Evolutionary conservation across 2,329 filamentous ascomycete genomes (phyloP).

Genomic region (Teratosphaeria destructans): DNA sequence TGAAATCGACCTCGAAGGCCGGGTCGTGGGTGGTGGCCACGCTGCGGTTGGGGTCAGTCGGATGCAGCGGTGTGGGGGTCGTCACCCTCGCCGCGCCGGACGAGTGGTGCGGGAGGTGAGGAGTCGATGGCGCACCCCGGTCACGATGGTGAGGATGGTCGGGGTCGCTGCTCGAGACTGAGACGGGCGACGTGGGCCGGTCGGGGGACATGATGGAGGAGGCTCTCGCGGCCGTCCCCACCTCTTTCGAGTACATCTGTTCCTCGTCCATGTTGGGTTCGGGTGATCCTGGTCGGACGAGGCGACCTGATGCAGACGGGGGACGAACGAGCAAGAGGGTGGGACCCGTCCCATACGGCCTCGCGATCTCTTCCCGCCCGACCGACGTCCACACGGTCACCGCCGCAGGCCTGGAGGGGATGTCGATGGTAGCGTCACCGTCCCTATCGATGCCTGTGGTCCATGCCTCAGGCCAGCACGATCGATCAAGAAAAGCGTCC

Average conservation of each 20-base stretch:
- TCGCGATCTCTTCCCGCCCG: background rate
- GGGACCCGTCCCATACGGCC: background rate
- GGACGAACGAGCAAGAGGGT: background rate
- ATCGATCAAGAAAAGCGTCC: background rate
- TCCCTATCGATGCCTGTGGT: background rate
- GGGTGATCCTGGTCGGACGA: background rate
- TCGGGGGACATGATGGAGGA: conserved; percentile 16
- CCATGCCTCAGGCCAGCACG: background rate
- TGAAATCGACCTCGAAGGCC: conserved; percentile 65
- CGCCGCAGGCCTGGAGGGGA: background rate
- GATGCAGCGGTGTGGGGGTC: conserved; percentile 12
- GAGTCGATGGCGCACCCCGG: conserved; percentile 12
- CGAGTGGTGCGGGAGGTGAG: conserved; percentile 19
- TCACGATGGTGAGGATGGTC: conserved; percentile 10
- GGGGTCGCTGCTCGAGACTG: conserved; percentile 8
- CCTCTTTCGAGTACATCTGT: background rate
- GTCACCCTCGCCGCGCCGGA: conserved; percentile 20
- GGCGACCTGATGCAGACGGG: background rate
- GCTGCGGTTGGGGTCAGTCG: conserved; percentile 12
- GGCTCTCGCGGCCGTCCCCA: background rate
- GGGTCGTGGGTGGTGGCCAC: conserved; percentile 30
- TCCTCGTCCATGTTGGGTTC: background rate
- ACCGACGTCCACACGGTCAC: background rate
- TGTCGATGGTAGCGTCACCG: background rate
- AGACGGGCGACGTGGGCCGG: conserved; percentile 13